These are phyloP conservation scores for Mycena epipterygia DNA, from an alignment of 768 basidiomycete genomes.

Conservation along the genomic window DNA sequence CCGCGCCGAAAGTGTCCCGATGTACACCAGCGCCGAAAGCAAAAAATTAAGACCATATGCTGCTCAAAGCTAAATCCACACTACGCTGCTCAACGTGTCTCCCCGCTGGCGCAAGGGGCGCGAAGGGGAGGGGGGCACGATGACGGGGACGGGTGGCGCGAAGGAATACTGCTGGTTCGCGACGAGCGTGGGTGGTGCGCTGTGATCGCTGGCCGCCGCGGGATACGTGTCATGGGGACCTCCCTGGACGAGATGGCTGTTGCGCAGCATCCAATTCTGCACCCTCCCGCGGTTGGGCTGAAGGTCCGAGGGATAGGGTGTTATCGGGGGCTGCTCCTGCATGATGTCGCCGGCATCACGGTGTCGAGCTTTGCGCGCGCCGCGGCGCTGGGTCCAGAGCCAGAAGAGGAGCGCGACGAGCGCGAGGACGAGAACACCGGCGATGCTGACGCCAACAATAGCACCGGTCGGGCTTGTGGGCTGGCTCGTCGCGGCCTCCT, in stretches of 20 bases:
- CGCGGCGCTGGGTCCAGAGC: conserved; percentile 7
- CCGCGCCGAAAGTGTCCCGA: too few relatives aligned
- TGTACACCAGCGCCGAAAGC: too few relatives aligned
- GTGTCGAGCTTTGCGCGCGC: not conserved
- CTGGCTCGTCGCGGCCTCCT: not conserved
- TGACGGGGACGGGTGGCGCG: not conserved
- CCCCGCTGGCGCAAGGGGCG: conserved; percentile 4
- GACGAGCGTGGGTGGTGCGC: not conserved
- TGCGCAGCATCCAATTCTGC: not conserved
- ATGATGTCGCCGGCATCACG: not conserved
- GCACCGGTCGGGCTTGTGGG: not conserved
- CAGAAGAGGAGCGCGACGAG: not conserved
- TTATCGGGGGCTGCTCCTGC: not conserved
- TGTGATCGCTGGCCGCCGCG: not conserved
- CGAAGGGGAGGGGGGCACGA: not conserved
- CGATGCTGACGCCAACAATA: conserved; percentile 8
- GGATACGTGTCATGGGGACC: not conserved
- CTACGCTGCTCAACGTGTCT: not conserved
- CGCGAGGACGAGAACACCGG: not conserved
- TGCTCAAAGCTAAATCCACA: not conserved
- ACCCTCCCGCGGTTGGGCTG: conserved; percentile 14
- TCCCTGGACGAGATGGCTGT: not conserved
- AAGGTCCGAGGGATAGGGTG: conserved; percentile 8
- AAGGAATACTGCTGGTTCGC: conserved; percentile 6
- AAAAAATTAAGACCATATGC: too few relatives aligned